A percentile compares a stretch with the other conserved stretches of the same genome.
Evolutionary conservation across 768 basidiomycete genomes (phyloP).

Genomic region (Plicaturopsis crispa): DNA sequence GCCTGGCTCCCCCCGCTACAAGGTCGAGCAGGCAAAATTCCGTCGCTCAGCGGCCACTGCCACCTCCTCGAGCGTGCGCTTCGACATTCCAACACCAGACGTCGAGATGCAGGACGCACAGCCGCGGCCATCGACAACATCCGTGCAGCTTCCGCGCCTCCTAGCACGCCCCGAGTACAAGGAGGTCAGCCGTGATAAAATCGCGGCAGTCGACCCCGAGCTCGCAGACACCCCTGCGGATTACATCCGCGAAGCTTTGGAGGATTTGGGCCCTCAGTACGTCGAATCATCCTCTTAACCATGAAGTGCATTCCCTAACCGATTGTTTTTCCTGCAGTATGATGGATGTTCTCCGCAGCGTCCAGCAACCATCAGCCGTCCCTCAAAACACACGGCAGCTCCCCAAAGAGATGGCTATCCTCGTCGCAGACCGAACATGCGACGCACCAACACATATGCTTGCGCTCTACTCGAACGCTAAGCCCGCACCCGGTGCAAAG

Average conservation of each 20-base stretch:
- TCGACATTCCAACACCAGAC: constrained; percentile 21
- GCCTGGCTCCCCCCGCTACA: constrained; percentile 22
- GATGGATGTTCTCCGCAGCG: not conserved
- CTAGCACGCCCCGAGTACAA: constrained; percentile 55
- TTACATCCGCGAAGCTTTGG: constrained; percentile 50
- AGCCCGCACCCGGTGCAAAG: constrained; percentile 27
- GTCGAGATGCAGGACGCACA: constrained; percentile 25
- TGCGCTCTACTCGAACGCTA: constrained; percentile 42
- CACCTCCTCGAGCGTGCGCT: constrained; percentile 16
- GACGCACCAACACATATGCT: constrained; percentile 40
- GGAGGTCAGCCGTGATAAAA: constrained; percentile 47
- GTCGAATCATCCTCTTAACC: constrained; percentile 11
- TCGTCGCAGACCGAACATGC: constrained; percentile 19
- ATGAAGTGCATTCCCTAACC: not conserved
- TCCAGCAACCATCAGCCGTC: not conserved
- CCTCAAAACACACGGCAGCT: too few relatives aligned
- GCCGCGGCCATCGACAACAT: constrained; percentile 13
- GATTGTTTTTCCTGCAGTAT: constrained; percentile 7
- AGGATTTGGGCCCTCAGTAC: constrained; percentile 32
- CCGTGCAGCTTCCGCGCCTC: constrained; percentile 64
- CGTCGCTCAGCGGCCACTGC: constrained; percentile 20
- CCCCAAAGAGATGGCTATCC: constrained; percentile 23
- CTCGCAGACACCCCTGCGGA: constrained; percentile 48
- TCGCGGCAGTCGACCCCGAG: constrained; percentile 46
- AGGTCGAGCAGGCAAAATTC: constrained; percentile 31